Conservation (phyloP, 225 moss, liverwort and hornwort species). For the Physcomitrium patens region DNA sequence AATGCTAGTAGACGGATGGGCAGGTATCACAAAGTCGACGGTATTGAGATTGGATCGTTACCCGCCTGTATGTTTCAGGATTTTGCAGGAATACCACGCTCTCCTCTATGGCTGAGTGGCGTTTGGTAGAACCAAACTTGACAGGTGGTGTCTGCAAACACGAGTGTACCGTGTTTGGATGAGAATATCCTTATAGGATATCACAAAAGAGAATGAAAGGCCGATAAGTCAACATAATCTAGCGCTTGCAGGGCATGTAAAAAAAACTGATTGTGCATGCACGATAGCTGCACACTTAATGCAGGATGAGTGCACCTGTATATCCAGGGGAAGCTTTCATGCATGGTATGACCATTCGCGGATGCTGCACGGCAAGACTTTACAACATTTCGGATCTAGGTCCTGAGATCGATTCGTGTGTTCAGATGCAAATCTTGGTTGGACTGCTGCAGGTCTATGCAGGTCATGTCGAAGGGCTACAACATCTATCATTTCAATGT, state of each 20-base stretch:
- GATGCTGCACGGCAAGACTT: background rate
- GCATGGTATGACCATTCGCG: conserved; percentile 23
- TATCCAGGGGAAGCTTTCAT: background rate
- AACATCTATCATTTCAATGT: conserved; percentile 6
- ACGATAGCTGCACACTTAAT: conserved; percentile 14
- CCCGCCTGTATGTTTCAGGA: conserved; percentile 35
- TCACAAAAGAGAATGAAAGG: conserved; percentile 28
- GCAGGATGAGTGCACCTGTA: conserved; percentile 22
- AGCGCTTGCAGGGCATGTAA: background rate
- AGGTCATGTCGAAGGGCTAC: conserved; percentile 25
- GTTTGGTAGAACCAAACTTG: conserved; percentile 29
- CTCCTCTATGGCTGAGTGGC: conserved; percentile 17
- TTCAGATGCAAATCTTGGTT: conserved; percentile 20
- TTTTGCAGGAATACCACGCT: conserved; percentile 34
- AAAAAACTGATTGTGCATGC: background rate
- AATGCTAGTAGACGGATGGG: too few species aligned
- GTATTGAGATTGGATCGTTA: conserved; percentile 48
- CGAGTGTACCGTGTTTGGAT: conserved; percentile 14
- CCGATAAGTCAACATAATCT: background rate
- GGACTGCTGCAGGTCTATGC: conserved; percentile 31
- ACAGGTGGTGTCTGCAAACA: conserved; percentile 46
- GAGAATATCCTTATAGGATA: conserved; percentile 24
- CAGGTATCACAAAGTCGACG: background rate
- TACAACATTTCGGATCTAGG: too few species aligned
- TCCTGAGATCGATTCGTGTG: conserved; percentile 25